Base-by-base conservation (phyloP, 2,329 filamentous ascomycete genomes). In the Colletotrichum gigasporum region DNA sequence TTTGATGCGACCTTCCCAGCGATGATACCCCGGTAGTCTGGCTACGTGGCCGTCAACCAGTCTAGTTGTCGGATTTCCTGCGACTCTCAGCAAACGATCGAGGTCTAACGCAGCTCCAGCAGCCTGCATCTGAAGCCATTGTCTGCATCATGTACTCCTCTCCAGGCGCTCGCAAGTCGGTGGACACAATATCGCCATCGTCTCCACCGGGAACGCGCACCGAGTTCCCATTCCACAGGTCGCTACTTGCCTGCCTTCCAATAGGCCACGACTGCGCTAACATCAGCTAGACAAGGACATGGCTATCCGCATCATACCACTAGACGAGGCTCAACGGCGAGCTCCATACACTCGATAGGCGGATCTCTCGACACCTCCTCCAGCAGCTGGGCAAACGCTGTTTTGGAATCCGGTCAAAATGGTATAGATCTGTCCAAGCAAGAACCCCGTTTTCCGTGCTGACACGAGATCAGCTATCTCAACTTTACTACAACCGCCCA, bases 401-500 rank as follows among this genome's bases (percentile, higher is more conserved):
- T 87, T 12, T 77, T 83, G 34, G 94, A 97, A 77, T 87, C 89
- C n/a, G 89, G 90, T 10, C 92, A 94, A 71, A 97, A 97, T 86
- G 94, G 90, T 92, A 76, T 28, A 16, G 20, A 22, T 34, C n/a
- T 20, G 5, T 22, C 18, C 28, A 24, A 26, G 16, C 16, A 34
- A 51, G 47, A 65, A 24, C 66, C 26, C 24, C 28, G 10, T 11
- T 30, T 22, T 6, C 8, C 12, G 34, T 52, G 45, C 52, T 59
- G 35, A 51, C 54, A 48, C 59, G 18, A 26, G 56, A 58, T 11
- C 67, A 93, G 91, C 96, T 66, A 98, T 98, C 71, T 97, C 94
- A 8, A 97, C 93, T 1, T 85, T 98, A n/a, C 86, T 98, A 4
- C 92, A 97, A 73, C 91, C 93, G 26, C 93, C 95, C 3, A 97